Percentiles rank a stretch among this genome's conserved stretches.
Conservation (phyloP, 331 rosid genomes). For the Dryas integrifolia region DNA sequence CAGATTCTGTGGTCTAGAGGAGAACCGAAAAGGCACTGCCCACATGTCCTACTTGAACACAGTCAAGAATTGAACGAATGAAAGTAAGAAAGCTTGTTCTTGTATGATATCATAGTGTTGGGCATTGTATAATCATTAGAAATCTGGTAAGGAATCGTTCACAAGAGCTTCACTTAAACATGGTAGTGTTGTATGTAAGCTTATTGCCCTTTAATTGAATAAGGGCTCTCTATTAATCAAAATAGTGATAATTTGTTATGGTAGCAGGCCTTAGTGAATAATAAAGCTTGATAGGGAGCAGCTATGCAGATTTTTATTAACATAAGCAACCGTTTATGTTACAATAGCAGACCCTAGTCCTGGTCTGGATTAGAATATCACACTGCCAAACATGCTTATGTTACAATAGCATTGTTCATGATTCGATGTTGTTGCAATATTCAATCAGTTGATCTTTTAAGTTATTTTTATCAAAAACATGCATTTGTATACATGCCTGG, state of each 20-base stretch:
- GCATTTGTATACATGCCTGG: too few species aligned
- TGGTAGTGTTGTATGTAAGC: slow-evolving; percentile 17
- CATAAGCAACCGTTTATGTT: neutral
- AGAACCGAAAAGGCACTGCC: slow-evolving; percentile 70
- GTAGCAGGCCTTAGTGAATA: neutral
- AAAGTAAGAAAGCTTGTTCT: slow-evolving; percentile 28
- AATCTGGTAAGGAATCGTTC: slow-evolving; percentile 32
- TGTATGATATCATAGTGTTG: slow-evolving; percentile 26
- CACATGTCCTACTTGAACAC: slow-evolving; percentile 57
- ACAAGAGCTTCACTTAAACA: slow-evolving; percentile 5
- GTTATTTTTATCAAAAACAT: too few species aligned
- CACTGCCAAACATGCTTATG: too few species aligned
- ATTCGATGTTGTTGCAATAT: too few species aligned
- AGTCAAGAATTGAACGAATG: slow-evolving; percentile 44
- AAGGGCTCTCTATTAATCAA: slow-evolving; percentile 24
- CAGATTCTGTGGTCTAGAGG: slow-evolving; percentile 66
- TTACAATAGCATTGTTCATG: too few species aligned
- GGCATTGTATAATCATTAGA: slow-evolving; percentile 31
- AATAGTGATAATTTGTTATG: neutral
- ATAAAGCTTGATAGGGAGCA: neutral
- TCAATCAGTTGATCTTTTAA: too few species aligned
- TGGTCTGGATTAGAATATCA: too few species aligned
- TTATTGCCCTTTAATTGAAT: slow-evolving; percentile 19
- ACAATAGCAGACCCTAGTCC: too few species aligned
- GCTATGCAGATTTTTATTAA: neutral